These are phyloP conservation scores for Schizochytrium sp. DNA, from an alignment of 108 stramenopile species.

Conservation along the genomic window DNA sequence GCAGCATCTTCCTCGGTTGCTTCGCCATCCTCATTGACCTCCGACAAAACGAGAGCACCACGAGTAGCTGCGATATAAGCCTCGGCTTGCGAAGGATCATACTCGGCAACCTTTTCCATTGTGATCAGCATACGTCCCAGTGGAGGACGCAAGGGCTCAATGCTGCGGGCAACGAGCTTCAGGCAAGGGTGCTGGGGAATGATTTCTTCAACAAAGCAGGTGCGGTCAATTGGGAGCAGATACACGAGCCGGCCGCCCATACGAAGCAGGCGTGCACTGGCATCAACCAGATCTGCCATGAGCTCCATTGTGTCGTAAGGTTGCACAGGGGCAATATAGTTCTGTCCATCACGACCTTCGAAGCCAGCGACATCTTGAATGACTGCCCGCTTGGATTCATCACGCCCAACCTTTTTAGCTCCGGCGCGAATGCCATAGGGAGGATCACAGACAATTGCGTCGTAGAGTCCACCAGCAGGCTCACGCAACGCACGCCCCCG, in stretches of 20 bases:
- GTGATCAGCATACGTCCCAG: slow-evolving; percentile 19
- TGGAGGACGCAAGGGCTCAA: slow-evolving; percentile 40
- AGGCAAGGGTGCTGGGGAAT: slow-evolving; percentile 64
- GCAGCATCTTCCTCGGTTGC: neutral
- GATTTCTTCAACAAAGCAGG: neutral
- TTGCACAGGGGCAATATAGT: slow-evolving; percentile 72
- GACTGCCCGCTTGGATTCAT: neutral
- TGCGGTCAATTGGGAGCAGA: slow-evolving; percentile 63
- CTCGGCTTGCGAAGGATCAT: neutral
- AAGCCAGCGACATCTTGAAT: neutral
- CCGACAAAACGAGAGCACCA: neutral
- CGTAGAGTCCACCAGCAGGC: slow-evolving; percentile 68
- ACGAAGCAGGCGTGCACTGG: slow-evolving; percentile 61
- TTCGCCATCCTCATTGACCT: neutral
- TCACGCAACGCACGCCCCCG: slow-evolving; percentile 68
- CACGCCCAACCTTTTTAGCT: slow-evolving; percentile 76
- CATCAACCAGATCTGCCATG: slow-evolving; percentile 67
- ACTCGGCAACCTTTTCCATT: slow-evolving; percentile 28
- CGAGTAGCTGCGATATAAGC: neutral
- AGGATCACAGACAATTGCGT: slow-evolving; percentile 81
- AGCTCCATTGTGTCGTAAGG: slow-evolving; percentile 65
- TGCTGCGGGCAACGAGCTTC: slow-evolving; percentile 16
- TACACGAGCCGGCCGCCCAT: slow-evolving; percentile 67
- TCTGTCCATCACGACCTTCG: neutral
- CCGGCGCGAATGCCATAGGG: slow-evolving; percentile 90